A percentile compares a stretch with the other conserved stretches of the same genome.
Conservation (phyloP, 2,329 filamentous ascomycete species). For the Xylaria sp. region DNA sequence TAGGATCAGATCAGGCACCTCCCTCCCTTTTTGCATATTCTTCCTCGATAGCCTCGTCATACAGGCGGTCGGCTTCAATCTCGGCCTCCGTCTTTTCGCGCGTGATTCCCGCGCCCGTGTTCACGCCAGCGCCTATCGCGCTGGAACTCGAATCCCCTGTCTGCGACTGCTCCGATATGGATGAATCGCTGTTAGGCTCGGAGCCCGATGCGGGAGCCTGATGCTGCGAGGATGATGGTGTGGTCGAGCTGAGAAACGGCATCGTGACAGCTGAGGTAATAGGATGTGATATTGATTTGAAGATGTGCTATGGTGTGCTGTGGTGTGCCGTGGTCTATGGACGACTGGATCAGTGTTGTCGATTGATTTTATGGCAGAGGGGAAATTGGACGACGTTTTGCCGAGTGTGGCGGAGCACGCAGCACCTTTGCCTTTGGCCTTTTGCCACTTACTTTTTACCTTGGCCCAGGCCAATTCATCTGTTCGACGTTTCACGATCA, state of each 20-base stretch:
- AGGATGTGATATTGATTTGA: not conserved
- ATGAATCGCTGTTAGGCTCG: conserved; percentile 12
- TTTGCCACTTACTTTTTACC: conserved; percentile 11
- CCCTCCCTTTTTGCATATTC: conserved; percentile 62
- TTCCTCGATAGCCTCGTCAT: conserved; percentile 60
- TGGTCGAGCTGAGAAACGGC: conserved; percentile 9
- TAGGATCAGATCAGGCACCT: conserved; percentile 45
- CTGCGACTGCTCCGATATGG: conserved; percentile 13
- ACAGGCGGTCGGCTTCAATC: conserved; percentile 54
- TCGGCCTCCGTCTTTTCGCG: conserved; percentile 56
- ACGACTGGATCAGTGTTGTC: too few species aligned
- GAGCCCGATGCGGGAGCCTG: conserved; percentile 4
- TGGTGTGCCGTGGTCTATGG: too few species aligned
- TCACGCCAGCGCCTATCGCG: conserved; percentile 51
- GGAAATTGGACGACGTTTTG: not conserved
- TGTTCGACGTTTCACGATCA: too few species aligned
- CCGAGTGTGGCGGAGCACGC: conserved; percentile 8
- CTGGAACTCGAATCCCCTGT: not conserved
- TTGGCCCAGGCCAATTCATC: not conserved
- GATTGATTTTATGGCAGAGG: not conserved
- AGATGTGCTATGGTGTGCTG: not conserved
- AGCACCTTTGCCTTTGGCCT: too few species aligned
- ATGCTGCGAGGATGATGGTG: conserved; percentile 1
- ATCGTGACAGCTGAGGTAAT: not conserved
- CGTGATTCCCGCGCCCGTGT: conserved; percentile 55